Base-by-base conservation (phyloP, 495 filamentous ascomycete species). In the Jackrogersella multiformis region DNA sequence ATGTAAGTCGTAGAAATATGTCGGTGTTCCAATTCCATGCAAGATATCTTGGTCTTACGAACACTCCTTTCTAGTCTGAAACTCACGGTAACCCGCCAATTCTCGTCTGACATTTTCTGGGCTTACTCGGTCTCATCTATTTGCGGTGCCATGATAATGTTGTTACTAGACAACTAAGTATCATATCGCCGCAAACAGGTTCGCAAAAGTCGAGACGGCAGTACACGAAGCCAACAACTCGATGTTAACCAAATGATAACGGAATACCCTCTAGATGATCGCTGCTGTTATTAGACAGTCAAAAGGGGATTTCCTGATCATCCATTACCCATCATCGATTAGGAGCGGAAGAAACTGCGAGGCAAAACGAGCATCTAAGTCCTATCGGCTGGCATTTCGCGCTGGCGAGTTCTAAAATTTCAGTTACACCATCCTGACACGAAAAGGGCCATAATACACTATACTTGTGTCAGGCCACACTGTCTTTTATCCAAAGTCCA, bases 111-210 rank as follows among this genome's bases (percentile, higher is more conserved):
- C 18, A 34, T 49, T 60, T 60, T 51, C 18, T 6, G 34, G 54
- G 16, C 38, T 16, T 36, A 28, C 21, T 34, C 20, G 8, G 24
- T 24, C 34, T 12, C 46, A 42, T 18, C 16, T 35, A 42, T 56
- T 52, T 15, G 6, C 35, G 35, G 30, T 36, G 35, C 57, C 36
- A 67, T 67, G 58, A 56, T 59, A 34, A 45, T 64, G 73, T 61
- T 75, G 73, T 75, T 75, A 71, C 58, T 71, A 75, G 73, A 75
- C 70, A 71, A 61, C 66, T 23, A 28, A 28, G 24, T 55, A 53
- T 65, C 49, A 54, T n/a, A n/a, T 48, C 38, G 41, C 55, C 30
- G 16, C 54, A 42, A 60, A 57, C 28, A 36, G 26, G 16, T 21
- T 46, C 34, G 38, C 28, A 55, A 7, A 41, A 30, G 41, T 32